Evolutionary conservation across 2,329 filamentous ascomycete genomes (phyloP), one percentile per base, ranked within the genome.

Genomic region (Venturia pyrina): DNA sequence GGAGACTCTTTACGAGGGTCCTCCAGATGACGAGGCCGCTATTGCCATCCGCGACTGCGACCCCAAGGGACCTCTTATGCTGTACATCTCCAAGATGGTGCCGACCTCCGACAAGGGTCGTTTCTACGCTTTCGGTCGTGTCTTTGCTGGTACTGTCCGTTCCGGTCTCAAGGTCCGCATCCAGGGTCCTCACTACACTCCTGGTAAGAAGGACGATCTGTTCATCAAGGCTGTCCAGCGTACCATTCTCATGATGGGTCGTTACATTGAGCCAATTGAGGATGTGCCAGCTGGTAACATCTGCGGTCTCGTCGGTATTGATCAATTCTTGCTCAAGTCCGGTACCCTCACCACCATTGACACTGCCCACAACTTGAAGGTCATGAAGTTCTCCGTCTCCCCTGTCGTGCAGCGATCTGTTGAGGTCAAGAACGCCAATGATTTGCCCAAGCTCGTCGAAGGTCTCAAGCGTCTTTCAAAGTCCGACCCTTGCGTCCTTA

Each of bases 11-110:
- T 99, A 99, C 85, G 95, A 99, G 86, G 95, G 95, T 86, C 95
- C 95, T 74, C 76, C 83, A 68, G 95, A 99, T 78, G 95, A 99
- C 75, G 89, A 91, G 81, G 88, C 88, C 74, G 93, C 90, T 83
- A 90, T 96, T 78, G 92, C 88, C 87, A 97, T 99, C 87, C 93
- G 93, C 75, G 92, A 98, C 86, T 98, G 95, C 81, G 91, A 99
- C 81, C 86, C 93, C 81, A 96, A 96, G 85, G 95, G 87, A 80
- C 91, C 93, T 76, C 95, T 99, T 82, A 99, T 99, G 95, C 86
- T 98, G 73, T 99, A 99, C 90, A 93, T 99, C 80, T 99, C 95
- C 81, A 99, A 99, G 91, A 99, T 99, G 95, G 95, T 99, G 77
- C 95, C 95, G 76, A 99, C 95, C 74, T 96, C 92, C 75, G 95